Conservation (phyloP, 306 rosid species). For the Inga leiocalycina region DNA sequence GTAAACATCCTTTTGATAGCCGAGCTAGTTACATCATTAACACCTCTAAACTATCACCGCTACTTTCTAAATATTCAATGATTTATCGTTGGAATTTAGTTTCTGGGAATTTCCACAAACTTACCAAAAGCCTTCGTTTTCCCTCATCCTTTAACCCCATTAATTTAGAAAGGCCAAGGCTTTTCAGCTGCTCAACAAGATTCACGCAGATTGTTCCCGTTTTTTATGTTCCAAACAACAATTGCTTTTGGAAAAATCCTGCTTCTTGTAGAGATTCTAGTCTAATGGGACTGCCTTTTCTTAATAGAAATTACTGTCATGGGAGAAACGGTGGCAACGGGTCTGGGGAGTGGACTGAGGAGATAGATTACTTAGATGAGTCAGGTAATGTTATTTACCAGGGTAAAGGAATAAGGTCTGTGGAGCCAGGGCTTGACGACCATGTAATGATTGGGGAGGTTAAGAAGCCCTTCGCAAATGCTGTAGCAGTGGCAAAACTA, state of each 20-base stretch:
- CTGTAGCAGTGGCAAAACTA: conserved; percentile 78
- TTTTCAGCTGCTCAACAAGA: conserved; percentile 39
- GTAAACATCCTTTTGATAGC: not conserved
- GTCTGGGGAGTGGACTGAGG: conserved; percentile 74
- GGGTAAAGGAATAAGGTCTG: conserved; percentile 80
- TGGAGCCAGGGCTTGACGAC: conserved; percentile 87
- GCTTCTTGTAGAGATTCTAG: conserved; percentile 20
- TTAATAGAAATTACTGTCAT: conserved; percentile 50
- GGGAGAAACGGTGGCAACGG: conserved; percentile 39
- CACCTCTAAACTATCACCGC: not conserved
- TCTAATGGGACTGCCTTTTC: conserved; percentile 28
- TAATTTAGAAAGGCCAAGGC: conserved; percentile 23
- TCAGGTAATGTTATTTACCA: conserved; percentile 76
- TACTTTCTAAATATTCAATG: conserved; percentile 7
- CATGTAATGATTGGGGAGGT: conserved; percentile 91
- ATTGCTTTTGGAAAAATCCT: conserved; percentile 32
- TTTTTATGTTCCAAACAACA: not conserved
- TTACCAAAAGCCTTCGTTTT: conserved; percentile 2
- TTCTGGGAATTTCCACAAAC: conserved; percentile 7
- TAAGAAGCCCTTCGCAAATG: conserved; percentile 75
- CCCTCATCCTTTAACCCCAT: not conserved
- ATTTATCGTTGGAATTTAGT: not conserved
- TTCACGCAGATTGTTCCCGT: conserved; percentile 25
- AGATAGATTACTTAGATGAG: conserved; percentile 88
- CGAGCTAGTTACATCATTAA: not conserved